Percentiles rank a stretch among this genome's conserved stretches.
Conservation (phyloP, 257 asterid species). For the Misopates orontium region DNA sequence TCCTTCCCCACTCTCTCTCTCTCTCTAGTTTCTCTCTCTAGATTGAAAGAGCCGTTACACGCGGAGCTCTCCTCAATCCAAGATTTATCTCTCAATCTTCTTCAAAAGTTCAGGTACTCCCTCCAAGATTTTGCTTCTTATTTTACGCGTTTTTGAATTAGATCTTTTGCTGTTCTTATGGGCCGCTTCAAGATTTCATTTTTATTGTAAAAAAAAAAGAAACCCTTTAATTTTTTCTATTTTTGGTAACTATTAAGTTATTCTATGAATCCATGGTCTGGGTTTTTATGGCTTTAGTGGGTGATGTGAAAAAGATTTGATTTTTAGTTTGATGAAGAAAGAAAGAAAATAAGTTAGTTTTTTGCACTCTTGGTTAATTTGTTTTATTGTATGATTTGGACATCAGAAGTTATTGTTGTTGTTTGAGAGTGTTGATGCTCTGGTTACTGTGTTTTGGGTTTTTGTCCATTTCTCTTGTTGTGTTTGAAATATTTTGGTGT, state of each 20-base stretch:
- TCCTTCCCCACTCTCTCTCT: slow-evolving; percentile 19
- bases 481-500: background rate
- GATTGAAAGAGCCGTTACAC: slow-evolving; percentile 36
- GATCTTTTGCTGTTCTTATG: background rate
- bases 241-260: background rate
- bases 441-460: slow-evolving; percentile 1
- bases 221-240: background rate
- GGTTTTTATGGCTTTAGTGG: background rate
- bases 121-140: no score
- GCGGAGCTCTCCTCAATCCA: slow-evolving; percentile 29
- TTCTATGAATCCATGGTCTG: background rate
- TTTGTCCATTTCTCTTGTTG: slow-evolving; percentile 8
- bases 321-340: slow-evolving; percentile 4
- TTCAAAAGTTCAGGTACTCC: slow-evolving; percentile 38
- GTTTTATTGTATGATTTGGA: background rate
- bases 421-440: slow-evolving; percentile 18
- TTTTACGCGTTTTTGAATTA: no score
- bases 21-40: slow-evolving; percentile 24
- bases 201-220: background rate
- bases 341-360: background rate
- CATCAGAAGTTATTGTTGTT: background rate
- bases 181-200: background rate
- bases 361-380: background rate
- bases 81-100: slow-evolving; percentile 17
- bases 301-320: background rate